phyloP scores from a whole-genome alignment of 208 protist species.

The Acanthamoeba healyi region DNA sequence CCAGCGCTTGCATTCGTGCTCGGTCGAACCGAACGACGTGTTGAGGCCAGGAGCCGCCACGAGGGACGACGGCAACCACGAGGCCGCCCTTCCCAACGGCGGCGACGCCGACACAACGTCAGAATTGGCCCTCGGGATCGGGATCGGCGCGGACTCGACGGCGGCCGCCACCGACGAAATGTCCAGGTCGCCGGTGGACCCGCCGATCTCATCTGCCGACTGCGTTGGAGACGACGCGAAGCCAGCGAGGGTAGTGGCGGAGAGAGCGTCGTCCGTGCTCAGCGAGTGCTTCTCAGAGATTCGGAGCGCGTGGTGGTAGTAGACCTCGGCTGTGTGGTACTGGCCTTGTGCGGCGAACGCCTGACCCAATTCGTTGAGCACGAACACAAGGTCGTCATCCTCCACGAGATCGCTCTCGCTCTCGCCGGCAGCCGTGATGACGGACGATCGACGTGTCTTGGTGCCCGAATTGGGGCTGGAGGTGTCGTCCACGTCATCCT shows the following conservation, averaged over 20 bases:
- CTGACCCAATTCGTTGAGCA: slow-evolving; percentile 41
- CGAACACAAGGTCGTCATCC: slow-evolving; percentile 58
- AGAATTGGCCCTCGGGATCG: neutral
- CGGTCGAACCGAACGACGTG: no score
- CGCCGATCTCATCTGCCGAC: neutral
- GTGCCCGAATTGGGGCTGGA: neutral
- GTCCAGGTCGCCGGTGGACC: neutral
- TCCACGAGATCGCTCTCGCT: neutral
- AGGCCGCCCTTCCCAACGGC: neutral
- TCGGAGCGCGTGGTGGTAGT: neutral
- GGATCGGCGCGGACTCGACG: neutral
- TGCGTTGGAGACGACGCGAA: neutral
- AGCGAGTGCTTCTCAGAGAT: slow-evolving; percentile 20
- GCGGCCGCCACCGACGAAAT: neutral
- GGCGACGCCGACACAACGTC: neutral
- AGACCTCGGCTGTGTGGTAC: slow-evolving; percentile 24
- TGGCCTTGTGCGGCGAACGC: slow-evolving; percentile 33
- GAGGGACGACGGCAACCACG: neutral
- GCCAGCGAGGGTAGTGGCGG: neutral
- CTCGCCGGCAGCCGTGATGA: neutral
- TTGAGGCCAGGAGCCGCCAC: neutral
- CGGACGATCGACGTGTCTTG: neutral
- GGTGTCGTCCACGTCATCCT: neutral
- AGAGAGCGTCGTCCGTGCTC: neutral
- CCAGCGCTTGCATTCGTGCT: neutral